Percentiles rank a stretch among this genome's conserved stretches.
phyloP scores from a whole-genome alignment of 2,329 filamentous ascomycete species.

The Fusarium sp. region DNA sequence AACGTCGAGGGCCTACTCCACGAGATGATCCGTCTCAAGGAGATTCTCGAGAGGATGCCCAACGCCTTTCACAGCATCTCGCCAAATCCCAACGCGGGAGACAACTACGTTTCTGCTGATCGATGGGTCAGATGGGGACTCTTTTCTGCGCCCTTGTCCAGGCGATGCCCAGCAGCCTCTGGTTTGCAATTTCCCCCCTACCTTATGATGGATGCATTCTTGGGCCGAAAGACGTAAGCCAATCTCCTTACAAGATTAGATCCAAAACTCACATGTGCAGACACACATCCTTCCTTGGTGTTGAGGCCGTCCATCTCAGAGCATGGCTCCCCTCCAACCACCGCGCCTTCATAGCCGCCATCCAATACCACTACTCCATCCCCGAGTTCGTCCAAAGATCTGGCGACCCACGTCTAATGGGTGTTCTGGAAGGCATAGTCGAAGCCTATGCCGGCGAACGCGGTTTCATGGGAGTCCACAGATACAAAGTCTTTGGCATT shows the following conservation, averaged over 20 bases:
- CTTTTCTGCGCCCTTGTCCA: conserved; percentile 63
- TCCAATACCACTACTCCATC: conserved; percentile 65
- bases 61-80: conserved; percentile 67
- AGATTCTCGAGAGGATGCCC: conserved; percentile 64
- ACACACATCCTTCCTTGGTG: conserved; percentile 59
- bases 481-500: conserved; percentile 69
- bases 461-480: conserved; percentile 67
- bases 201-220: conserved; percentile 66
- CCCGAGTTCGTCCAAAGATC: conserved; percentile 65
- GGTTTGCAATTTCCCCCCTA: conserved; percentile 65
- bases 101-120: conserved; percentile 61
- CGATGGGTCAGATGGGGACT: conserved; percentile 64
- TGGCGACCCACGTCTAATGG: conserved; percentile 61
- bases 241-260: rapidly evolving
- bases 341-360: conserved; percentile 65
- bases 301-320: conserved; percentile 63
- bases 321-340: conserved; percentile 67
- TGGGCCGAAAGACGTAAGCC: conserved; percentile 57
- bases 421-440: conserved; percentile 65
- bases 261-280: neutral
- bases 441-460: conserved; percentile 67
- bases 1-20: conserved; percentile 62
- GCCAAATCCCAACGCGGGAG: conserved; percentile 62
- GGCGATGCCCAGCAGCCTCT: conserved; percentile 62
- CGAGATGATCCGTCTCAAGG: conserved; percentile 63